These are phyloP conservation scores for Penicillium psychrosexuale DNA, from an alignment of 2,329 filamentous ascomycete genomes.

Conservation along the genomic window DNA sequence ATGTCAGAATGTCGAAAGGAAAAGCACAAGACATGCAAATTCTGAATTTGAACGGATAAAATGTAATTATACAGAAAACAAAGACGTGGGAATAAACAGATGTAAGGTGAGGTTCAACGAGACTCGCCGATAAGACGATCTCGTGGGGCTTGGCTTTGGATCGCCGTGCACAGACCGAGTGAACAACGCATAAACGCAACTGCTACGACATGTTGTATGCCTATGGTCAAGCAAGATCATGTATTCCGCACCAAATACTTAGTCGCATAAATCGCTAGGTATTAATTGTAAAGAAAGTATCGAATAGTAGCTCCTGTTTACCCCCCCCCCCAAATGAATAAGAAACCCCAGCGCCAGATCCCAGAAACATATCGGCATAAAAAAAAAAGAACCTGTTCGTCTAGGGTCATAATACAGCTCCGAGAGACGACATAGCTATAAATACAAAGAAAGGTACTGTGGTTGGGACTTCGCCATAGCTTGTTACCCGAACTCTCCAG, in stretches of 20 bases:
- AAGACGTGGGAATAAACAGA: not conserved
- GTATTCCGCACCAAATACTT: not conserved
- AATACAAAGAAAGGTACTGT: not conserved
- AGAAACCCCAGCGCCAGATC: not conserved
- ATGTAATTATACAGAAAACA: not conserved
- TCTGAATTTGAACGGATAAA: not conserved
- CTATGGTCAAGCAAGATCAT: not conserved
- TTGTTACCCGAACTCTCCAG: constrained; percentile 24
- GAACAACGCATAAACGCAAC: not conserved
- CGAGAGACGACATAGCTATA: not conserved
- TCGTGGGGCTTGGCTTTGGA: constrained; percentile 24
- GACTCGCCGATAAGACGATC: constrained; percentile 16
- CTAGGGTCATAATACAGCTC: not conserved
- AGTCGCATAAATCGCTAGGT: not conserved
- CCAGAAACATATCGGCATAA: not conserved
- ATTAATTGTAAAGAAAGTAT: not conserved
- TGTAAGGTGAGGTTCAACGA: constrained; percentile 3
- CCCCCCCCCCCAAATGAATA: not conserved
- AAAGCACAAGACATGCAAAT: not conserved
- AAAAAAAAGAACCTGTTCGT: not conserved
- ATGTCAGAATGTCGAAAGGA: not conserved
- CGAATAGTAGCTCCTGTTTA: not conserved
- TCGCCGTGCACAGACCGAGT: constrained; percentile 13
- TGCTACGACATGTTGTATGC: not conserved
- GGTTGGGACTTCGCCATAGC: not conserved